These are phyloP conservation scores for Desmodesmus armatus DNA, from an alignment of 139 green algal genomes.

Conservation along the genomic window DNA sequence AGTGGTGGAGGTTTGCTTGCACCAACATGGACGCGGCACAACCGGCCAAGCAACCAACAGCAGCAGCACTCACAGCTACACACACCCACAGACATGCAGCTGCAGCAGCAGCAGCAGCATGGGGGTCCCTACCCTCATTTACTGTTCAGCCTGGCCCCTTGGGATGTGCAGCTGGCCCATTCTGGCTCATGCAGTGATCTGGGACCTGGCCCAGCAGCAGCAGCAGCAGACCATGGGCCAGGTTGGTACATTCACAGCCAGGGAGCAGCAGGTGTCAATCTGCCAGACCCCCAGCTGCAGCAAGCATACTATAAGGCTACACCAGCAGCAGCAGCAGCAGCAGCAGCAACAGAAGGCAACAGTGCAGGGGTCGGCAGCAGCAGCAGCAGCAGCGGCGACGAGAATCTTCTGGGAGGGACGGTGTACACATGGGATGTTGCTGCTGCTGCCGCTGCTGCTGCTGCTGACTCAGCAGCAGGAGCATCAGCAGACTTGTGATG, in stretches of 20 bases:
- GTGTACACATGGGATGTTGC: neutral
- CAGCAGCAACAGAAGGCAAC: neutral
- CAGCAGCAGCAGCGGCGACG: conserved; percentile 9
- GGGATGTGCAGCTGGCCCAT: no score
- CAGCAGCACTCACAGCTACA: no score
- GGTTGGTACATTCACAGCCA: conserved; percentile 4
- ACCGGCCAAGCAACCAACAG: no score
- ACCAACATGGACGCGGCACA: no score
- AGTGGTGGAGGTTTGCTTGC: no score
- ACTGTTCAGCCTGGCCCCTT: no score
- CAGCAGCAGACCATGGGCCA: neutral
- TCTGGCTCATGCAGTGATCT: no score
- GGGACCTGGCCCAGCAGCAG: neutral
- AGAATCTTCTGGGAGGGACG: neutral
- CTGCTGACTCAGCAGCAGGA: neutral
- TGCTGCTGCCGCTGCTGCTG: neutral
- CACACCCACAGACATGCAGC: no score
- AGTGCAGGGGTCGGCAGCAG: neutral
- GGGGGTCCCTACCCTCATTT: no score
- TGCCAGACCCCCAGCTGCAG: neutral
- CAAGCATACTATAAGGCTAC: neutral
- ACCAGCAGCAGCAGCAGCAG: neutral
- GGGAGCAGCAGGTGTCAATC: neutral
- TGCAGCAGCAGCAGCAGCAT: no score
- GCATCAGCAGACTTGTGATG: neutral